These are phyloP conservation scores for Nemophila menziesii DNA, from an alignment of 257 asterid genomes.

Conservation along the genomic window DNA sequence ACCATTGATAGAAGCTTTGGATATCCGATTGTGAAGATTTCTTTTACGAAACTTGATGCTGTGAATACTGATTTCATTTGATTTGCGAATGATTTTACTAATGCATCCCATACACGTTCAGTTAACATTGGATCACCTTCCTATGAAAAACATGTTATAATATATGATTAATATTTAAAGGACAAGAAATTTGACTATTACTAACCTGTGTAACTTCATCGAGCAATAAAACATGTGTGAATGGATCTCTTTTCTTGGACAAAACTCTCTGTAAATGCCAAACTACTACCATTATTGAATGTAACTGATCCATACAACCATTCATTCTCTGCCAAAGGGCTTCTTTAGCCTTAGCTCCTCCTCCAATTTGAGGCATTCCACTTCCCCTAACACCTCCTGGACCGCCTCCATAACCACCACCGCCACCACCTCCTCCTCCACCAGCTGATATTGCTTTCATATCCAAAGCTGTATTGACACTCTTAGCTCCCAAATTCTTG, in stretches of 20 bases:
- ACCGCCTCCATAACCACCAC: constrained; percentile 65
- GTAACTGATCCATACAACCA: constrained; percentile 80
- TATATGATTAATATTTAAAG: constrained; percentile 4
- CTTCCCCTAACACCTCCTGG: constrained; percentile 92
- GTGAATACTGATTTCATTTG: constrained; percentile 94
- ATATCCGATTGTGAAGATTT: constrained; percentile 79
- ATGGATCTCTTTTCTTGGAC: constrained; percentile 95
- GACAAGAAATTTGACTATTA: neutral
- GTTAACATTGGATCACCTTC: constrained; percentile 86
- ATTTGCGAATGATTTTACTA: constrained; percentile 78
- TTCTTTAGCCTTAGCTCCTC: constrained; percentile 75
- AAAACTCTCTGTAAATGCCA: constrained; percentile 99
- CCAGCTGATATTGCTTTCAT: constrained; percentile 70
- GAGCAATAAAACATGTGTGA: constrained; percentile 80
- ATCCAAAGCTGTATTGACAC: constrained; percentile 68
- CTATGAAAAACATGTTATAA: constrained; percentile 30
- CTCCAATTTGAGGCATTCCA: constrained; percentile 90
- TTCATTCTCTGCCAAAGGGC: constrained; percentile 95
- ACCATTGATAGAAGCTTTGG: constrained; percentile 77
- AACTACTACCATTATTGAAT: constrained; percentile 65
- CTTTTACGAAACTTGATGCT: constrained; percentile 92
- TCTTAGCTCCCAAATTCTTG: constrained; percentile 68
- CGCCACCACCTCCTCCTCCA: constrained; percentile 39
- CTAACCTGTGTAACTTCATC: constrained; percentile 88
- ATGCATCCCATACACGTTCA: constrained; percentile 88